Base-by-base conservation (phyloP, 352 stramenopile species). In the Bremia lactucae region DNA sequence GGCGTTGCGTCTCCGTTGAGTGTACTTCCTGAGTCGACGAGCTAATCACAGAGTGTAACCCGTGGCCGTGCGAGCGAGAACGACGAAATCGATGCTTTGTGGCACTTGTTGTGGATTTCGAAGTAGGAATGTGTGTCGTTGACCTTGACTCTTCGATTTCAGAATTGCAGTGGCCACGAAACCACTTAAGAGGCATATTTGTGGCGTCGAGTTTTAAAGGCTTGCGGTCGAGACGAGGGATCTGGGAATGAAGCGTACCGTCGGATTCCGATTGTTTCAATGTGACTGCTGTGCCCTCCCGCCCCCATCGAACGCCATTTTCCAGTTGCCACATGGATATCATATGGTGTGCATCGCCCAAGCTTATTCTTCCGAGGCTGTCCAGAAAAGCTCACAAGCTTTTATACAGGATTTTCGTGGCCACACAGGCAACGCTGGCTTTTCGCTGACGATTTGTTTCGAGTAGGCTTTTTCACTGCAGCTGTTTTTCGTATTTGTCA, bases 331-430 rank as follows among this genome's bases (percentile, higher is more conserved):
- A 33, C 10, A 4, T 13, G 3, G 4, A n/a, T n/a, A 13, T n/a
- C 10, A 13, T 33, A 13, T 5, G n/a, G n/a, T n/a, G 42, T 49
- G 9, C 46, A 50, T 31, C 44, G 81, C 41, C 59, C 63, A 13
- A 72, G 59, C 19, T 54, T 83, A 43, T 55, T 84, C 36, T 85
- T 77, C 41, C 48, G 83, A 51, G 67, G 84, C 48, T 72, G 72
- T 37, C 84, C 28, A 70, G 68, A 1, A 72, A 87, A 51, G 68
- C 84, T 65, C 61, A 58, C 26, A n/a, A 33, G 26, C 26, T n/a
- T 33, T 5, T 5, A 13, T 14, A 33, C n/a, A n/a, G 26, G 6
- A 28, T 10, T 10, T 28, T 28, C 10, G 24, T 28, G 24, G 24
- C 24, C 24, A 28, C 24, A 28, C 10, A 28, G 24, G 6, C 24